Evolutionary conservation across 345 rosid species (phyloP).

Genomic region (Boechera divaricarpa): DNA sequence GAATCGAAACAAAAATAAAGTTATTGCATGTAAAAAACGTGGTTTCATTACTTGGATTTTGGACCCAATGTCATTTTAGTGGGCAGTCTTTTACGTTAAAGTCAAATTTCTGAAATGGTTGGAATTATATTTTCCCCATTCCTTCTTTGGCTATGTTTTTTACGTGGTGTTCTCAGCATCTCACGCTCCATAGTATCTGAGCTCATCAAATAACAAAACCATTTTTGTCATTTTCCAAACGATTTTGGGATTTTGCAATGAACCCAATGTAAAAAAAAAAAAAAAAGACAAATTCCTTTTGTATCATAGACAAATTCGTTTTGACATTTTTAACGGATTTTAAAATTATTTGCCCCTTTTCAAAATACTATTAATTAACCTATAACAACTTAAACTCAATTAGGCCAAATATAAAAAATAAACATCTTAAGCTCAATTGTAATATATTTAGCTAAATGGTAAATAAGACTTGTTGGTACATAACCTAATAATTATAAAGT

Average conservation of each 20-base stretch:
- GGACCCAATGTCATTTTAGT: slow-evolving; percentile 24
- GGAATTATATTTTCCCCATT: slow-evolving; percentile 1
- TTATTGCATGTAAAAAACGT: background rate
- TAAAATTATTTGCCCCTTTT: background rate
- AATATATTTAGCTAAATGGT: background rate
- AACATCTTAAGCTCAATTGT: background rate
- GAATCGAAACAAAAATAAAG: slow-evolving; percentile 4
- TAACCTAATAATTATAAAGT: background rate
- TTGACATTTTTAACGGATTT: background rate
- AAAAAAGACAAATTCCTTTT: too few relatives aligned
- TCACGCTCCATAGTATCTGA: slow-evolving; percentile 17
- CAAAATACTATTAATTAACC: background rate
- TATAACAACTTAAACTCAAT: background rate
- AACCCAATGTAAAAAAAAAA: background rate
- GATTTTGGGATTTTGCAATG: background rate
- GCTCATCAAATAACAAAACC: slow-evolving; percentile 37
- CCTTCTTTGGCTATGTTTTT: slow-evolving; percentile 36
- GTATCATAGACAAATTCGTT: background rate
- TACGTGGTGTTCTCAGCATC: slow-evolving; percentile 39
- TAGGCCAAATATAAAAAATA: background rate
- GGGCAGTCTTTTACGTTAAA: slow-evolving; percentile 13
- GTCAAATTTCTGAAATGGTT: slow-evolving; percentile 25
- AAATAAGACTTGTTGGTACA: background rate
- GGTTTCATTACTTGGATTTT: slow-evolving; percentile 13
- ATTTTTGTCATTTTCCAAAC: slow-evolving; percentile 27